phyloP scores from a whole-genome alignment of 225 moss, liverwort and hornwort species.

The Marchantia polymorpha region DNA sequence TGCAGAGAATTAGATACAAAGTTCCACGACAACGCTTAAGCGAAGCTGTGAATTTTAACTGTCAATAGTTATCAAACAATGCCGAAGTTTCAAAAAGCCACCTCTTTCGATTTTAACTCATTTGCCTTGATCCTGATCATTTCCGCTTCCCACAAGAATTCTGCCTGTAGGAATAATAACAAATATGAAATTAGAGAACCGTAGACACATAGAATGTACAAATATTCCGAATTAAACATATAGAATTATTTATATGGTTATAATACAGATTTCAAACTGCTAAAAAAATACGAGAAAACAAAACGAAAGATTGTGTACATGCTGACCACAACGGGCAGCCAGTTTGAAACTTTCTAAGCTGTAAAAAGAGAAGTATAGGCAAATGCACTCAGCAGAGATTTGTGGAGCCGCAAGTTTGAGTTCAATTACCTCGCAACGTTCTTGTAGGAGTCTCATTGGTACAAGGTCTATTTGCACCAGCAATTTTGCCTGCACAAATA shows the following conservation, averaged over 20 bases:
- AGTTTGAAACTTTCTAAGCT: neutral
- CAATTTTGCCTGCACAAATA: slow-evolving; percentile 82
- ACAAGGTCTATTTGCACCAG: slow-evolving; percentile 88
- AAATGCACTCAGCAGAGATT: neutral
- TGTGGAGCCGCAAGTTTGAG: neutral
- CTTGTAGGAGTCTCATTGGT: slow-evolving; percentile 87
- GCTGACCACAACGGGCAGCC: neutral
- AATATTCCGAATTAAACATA: no score
- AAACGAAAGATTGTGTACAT: neutral
- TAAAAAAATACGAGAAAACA: neutral
- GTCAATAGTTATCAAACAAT: neutral
- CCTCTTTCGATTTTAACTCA: slow-evolving; percentile 97
- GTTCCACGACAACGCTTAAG: neutral
- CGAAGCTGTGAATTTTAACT: neutral
- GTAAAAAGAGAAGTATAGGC: neutral
- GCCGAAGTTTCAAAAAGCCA: slow-evolving; percentile 19
- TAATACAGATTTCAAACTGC: neutral
- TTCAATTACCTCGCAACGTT: slow-evolving; percentile 85
- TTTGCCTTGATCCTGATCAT: slow-evolving; percentile 98
- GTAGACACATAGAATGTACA: no score
- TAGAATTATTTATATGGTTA: no score
- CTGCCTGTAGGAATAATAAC: slow-evolving; percentile 54
- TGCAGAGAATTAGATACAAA: neutral
- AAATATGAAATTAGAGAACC: neutral
- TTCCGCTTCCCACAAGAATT: slow-evolving; percentile 96